A percentile compares a stretch with the other conserved stretches of the same genome.
Conservation (phyloP, 352 stramenopile species). For the Phytophthora brassicae region DNA sequence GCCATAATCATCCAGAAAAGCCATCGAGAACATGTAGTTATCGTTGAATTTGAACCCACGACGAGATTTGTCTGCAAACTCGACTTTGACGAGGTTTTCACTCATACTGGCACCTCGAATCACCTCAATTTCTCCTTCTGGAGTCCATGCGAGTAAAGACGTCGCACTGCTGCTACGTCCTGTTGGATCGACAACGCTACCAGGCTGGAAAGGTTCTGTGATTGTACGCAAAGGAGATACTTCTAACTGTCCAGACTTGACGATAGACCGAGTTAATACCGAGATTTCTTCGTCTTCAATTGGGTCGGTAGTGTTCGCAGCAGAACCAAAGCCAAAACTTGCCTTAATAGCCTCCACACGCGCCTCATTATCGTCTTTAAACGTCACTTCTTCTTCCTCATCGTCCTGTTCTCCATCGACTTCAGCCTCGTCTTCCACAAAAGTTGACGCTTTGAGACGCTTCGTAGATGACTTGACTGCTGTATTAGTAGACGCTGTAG, state of each 20-base stretch:
- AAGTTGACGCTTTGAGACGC: constrained; percentile 31
- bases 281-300: constrained; percentile 25
- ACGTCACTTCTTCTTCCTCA: constrained; percentile 40
- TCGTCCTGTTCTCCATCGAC: constrained; percentile 34
- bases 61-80: constrained; percentile 79
- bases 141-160: constrained; percentile 70
- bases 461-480: constrained; percentile 25
- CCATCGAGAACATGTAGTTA: constrained; percentile 84
- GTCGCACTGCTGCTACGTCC: constrained; percentile 35
- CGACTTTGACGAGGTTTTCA: constrained; percentile 79
- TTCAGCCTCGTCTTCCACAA: constrained; percentile 56
- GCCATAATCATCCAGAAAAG: constrained; percentile 67
- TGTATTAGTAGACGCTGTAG: not conserved
- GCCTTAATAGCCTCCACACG: constrained; percentile 82
- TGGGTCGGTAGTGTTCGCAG: constrained; percentile 24
- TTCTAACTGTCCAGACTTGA: constrained; percentile 5
- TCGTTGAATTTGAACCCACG: constrained; percentile 87
- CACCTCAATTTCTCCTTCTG: constrained; percentile 77
- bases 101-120: constrained; percentile 66
- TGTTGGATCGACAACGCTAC: constrained; percentile 44
- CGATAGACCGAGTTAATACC: constrained; percentile 1
- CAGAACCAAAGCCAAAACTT: constrained; percentile 75
- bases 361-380: constrained; percentile 65
- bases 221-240: constrained; percentile 31
- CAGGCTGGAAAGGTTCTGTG: constrained; percentile 70